Evolutionary conservation across 495 filamentous ascomycete species (phyloP).

Genomic region (Talaromyces ruber): DNA sequence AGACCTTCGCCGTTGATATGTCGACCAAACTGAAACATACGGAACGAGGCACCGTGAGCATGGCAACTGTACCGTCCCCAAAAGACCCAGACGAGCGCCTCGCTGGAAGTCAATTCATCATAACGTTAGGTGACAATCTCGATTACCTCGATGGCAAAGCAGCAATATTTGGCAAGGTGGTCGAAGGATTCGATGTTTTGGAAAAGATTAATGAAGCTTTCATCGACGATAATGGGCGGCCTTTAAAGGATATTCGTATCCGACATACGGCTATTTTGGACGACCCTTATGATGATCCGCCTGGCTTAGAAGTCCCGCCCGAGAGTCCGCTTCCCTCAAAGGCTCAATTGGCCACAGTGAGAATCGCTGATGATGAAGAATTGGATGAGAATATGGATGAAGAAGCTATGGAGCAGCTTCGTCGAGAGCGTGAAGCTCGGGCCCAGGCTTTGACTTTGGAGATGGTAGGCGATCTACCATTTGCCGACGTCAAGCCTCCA

Average conservation of each 20-base stretch:
- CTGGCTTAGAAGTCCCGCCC: slow-evolving; percentile 63
- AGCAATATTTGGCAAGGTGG: slow-evolving; percentile 89
- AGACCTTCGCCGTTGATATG: slow-evolving; percentile 75
- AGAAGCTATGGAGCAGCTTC: slow-evolving; percentile 65
- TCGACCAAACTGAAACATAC: slow-evolving; percentile 77
- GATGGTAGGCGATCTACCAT: slow-evolving; percentile 96
- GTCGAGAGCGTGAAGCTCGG: slow-evolving; percentile 84
- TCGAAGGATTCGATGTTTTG: slow-evolving; percentile 84
- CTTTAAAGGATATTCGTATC: slow-evolving; percentile 86
- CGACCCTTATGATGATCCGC: slow-evolving; percentile 77
- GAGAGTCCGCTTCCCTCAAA: slow-evolving; percentile 74
- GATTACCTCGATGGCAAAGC: slow-evolving; percentile 87
- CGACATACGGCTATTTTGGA: slow-evolving; percentile 85
- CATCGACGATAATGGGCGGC: slow-evolving; percentile 73
- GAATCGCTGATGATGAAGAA: slow-evolving; percentile 84
- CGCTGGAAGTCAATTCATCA: slow-evolving; percentile 81
- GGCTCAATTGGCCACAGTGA: slow-evolving; percentile 80
- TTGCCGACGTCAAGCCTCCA: slow-evolving; percentile 94
- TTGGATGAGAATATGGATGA: slow-evolving; percentile 70
- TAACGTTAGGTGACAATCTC: slow-evolving; percentile 78
- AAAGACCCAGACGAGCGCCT: slow-evolving; percentile 72
- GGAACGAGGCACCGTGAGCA: slow-evolving; percentile 84
- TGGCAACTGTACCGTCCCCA: slow-evolving; percentile 75
- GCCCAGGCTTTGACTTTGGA: slow-evolving; percentile 93
- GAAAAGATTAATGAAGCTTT: slow-evolving; percentile 91